Percentiles rank a stretch among this genome's conserved stretches.
These are phyloP conservation scores for Meyerozyma carpophila DNA, from an alignment of 1,139 yeast species.

Conservation along the genomic window DNA sequence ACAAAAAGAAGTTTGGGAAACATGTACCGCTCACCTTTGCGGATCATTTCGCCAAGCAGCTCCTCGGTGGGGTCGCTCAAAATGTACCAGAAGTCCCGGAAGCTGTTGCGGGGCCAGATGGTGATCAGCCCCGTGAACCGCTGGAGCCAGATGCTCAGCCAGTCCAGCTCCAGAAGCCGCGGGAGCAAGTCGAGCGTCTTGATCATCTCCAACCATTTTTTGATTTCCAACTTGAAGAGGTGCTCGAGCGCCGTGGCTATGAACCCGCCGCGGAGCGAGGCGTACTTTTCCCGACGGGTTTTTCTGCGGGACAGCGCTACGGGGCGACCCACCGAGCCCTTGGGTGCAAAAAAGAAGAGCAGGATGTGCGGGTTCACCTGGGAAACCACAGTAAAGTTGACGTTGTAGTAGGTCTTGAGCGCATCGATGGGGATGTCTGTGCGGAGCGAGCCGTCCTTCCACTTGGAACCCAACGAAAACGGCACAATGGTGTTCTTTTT, in stretches of 20 bases:
- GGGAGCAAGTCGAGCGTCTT: constrained; percentile 66
- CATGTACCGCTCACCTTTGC: constrained; percentile 60
- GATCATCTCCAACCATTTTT: constrained; percentile 68
- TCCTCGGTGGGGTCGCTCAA: constrained; percentile 64
- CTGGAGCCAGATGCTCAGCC: constrained; percentile 76
- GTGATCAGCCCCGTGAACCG: constrained; percentile 72
- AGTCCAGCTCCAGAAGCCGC: constrained; percentile 66
- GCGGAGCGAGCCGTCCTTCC: constrained; percentile 71
- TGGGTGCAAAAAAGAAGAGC: constrained; percentile 70
- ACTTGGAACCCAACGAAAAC: constrained; percentile 66
- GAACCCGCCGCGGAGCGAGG: constrained; percentile 68
- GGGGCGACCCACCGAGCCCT: constrained; percentile 79
- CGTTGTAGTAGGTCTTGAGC: constrained; percentile 71
- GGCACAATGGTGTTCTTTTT: constrained; percentile 46
- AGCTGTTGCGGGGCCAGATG: constrained; percentile 62
- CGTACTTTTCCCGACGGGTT: constrained; percentile 30
- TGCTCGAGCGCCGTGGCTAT: constrained; percentile 70
- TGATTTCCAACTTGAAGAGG: constrained; percentile 62
- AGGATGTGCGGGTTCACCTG: constrained; percentile 83
- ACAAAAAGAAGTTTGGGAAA: constrained; percentile 65
- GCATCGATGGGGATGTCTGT: constrained; percentile 71
- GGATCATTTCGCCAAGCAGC: constrained; percentile 49
- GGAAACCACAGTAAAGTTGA: constrained; percentile 69
- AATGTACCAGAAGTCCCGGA: constrained; percentile 59
- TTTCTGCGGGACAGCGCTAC: constrained; percentile 53